Evolutionary conservation across 1,139 yeast genomes (phyloP).

Genomic region (Petasospora rhodanensis): DNA sequence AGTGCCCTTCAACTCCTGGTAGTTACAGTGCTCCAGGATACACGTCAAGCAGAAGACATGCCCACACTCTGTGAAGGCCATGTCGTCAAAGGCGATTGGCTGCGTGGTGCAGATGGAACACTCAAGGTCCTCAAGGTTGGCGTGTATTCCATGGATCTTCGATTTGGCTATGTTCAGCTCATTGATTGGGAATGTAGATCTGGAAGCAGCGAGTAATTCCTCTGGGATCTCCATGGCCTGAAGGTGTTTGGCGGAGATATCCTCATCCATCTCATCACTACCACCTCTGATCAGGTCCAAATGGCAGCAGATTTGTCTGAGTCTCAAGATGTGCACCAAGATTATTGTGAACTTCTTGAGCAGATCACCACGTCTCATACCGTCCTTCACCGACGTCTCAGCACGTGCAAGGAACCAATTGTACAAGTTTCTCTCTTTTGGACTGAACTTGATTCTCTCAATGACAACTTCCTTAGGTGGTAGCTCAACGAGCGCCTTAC

Average conservation of each 20-base stretch:
- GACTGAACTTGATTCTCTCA: conserved; percentile 62
- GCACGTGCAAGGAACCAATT: conserved; percentile 69
- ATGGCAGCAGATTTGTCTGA: conserved; percentile 90
- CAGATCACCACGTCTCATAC: conserved; percentile 63
- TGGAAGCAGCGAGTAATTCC: conserved; percentile 13
- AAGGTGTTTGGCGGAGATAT: conserved; percentile 32
- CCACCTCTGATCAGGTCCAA: conserved; percentile 31
- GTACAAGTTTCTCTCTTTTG: conserved; percentile 63
- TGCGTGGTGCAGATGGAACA: conserved; percentile 81
- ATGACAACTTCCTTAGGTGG: conserved; percentile 74
- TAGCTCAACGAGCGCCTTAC: conserved; percentile 67
- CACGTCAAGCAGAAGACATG: conserved; percentile 78
- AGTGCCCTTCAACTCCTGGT: conserved; percentile 28
- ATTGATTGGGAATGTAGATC: conserved; percentile 15
- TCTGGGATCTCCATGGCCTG: conserved; percentile 28
- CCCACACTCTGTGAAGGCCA: conserved; percentile 72
- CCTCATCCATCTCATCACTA: conserved; percentile 32
- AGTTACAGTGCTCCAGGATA: conserved; percentile 61
- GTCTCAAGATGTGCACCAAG: conserved; percentile 73
- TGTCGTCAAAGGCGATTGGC: conserved; percentile 51
- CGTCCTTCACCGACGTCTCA: conserved; percentile 58
- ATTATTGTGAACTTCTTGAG: conserved; percentile 73
- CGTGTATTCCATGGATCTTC: conserved; percentile 31
- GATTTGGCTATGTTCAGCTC: conserved; percentile 32
- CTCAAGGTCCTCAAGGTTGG: conserved; percentile 52